Evolutionary conservation across 2,329 filamentous ascomycete genomes (phyloP).

Genomic region (Pseudocercospora vitis): DNA sequence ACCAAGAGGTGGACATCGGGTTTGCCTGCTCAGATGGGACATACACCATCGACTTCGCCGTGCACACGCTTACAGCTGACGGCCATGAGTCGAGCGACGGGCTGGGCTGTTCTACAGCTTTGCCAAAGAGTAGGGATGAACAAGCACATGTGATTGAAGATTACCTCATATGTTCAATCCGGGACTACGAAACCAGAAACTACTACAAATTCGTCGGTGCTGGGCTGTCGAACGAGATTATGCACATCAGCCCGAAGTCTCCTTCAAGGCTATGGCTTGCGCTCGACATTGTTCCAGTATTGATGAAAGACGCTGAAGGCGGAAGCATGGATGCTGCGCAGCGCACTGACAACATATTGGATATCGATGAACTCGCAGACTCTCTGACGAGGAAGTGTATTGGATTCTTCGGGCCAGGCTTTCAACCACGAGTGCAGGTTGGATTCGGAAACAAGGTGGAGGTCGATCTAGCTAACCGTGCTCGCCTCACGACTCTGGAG

Average conservation of each 20-base stretch:
- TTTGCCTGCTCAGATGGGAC: constrained; percentile 72
- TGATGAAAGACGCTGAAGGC: constrained; percentile 64
- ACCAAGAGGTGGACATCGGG: constrained; percentile 55
- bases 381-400: constrained; percentile 78
- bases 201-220: constrained; percentile 73
- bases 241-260: constrained; percentile 62
- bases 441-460: constrained; percentile 68
- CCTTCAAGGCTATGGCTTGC: constrained; percentile 73
- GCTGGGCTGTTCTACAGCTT: constrained; percentile 6
- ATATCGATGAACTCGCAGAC: constrained; percentile 79
- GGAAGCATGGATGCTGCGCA: constrained; percentile 74
- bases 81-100: constrained; percentile 12
- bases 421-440: constrained; percentile 66
- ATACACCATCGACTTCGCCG: constrained; percentile 71
- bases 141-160: constrained; percentile 39
- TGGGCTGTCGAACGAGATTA: constrained; percentile 64
- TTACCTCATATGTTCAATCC: constrained; percentile 58
- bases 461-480: constrained; percentile 66
- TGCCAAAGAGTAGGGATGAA: constrained; percentile 14
- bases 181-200: constrained; percentile 63
- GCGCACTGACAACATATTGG: constrained; percentile 45
- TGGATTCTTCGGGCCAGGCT: constrained; percentile 71
- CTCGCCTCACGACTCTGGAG: constrained; percentile 57
- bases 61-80: constrained; percentile 53
- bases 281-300: constrained; percentile 72